These are phyloP conservation scores for Magnaporthiopsis poae DNA, from an alignment of 2,329 filamentous ascomycete species.

Conservation along the genomic window DNA sequence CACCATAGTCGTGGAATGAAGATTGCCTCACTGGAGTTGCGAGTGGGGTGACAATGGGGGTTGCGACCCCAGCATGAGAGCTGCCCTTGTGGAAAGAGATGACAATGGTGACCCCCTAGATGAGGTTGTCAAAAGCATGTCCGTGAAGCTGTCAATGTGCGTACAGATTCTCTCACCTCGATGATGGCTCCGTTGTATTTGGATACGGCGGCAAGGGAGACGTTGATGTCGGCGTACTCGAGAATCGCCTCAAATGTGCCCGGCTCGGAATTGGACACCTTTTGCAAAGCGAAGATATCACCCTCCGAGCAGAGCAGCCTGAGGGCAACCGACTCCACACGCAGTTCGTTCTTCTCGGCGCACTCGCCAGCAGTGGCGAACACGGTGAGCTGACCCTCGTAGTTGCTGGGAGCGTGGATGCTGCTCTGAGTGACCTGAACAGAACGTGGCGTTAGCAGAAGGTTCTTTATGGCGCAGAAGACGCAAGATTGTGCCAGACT, in stretches of 20 bases:
- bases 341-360: neutral
- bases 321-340: conserved; percentile 30
- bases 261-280: conserved; percentile 28
- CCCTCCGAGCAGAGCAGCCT: conserved; percentile 37
- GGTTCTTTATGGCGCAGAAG: neutral
- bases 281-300: conserved; percentile 42
- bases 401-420: conserved; percentile 24
- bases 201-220: conserved; percentile 30
- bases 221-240: conserved; percentile 42
- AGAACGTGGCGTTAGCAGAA: neutral
- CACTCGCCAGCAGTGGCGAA: conserved; percentile 29
- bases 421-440: neutral
- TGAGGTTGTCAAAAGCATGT: neutral
- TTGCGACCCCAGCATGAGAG: conserved; percentile 12
- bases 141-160: no score
- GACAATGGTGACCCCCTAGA: conserved; percentile 9
- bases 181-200: conserved; percentile 29
- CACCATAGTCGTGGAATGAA: neutral
- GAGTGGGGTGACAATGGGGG: conserved; percentile 15
- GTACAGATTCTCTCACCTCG: conserved; percentile 22
- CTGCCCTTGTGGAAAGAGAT: conserved; percentile 11
- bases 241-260: conserved; percentile 37
- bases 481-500: no score
- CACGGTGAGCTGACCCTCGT: conserved; percentile 47
- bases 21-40: conserved; percentile 10